Conservation (phyloP, 441 rosid genomes). For the Syzygium syzygioides region DNA sequence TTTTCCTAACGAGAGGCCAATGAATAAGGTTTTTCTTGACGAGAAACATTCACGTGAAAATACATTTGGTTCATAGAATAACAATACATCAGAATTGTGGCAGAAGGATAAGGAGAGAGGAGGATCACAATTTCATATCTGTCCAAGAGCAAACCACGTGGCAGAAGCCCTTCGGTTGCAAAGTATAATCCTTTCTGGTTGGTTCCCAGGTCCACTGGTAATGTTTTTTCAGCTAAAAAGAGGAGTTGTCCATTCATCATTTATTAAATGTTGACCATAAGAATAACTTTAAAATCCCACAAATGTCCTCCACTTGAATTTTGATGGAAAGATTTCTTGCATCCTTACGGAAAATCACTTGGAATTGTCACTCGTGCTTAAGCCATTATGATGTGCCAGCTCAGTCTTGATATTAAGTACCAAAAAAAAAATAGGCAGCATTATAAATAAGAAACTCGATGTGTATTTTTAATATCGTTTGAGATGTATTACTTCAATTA, state of each 20-base stretch:
- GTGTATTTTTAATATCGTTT: background rate
- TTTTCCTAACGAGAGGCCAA: background rate
- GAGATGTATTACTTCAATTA: fast-evolving
- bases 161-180: constrained; percentile 8
- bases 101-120: constrained; percentile 1
- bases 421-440: background rate
- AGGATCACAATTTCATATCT: background rate
- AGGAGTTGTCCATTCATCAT: background rate
- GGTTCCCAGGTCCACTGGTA: background rate
- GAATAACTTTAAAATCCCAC: background rate
- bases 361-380: background rate
- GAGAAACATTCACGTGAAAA: background rate
- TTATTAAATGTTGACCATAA: background rate
- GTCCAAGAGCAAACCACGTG: constrained; percentile 18
- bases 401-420: background rate
- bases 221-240: background rate
- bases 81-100: background rate
- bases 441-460: background rate
- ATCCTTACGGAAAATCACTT: background rate
- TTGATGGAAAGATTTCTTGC: background rate
- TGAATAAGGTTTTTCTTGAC: background rate
- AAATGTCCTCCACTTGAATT: background rate
- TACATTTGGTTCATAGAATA: background rate
- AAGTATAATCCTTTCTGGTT: constrained; percentile 4
- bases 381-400: background rate